phyloP scores from a whole-genome alignment of 441 rosid genomes.

The Breynia disticha region DNA sequence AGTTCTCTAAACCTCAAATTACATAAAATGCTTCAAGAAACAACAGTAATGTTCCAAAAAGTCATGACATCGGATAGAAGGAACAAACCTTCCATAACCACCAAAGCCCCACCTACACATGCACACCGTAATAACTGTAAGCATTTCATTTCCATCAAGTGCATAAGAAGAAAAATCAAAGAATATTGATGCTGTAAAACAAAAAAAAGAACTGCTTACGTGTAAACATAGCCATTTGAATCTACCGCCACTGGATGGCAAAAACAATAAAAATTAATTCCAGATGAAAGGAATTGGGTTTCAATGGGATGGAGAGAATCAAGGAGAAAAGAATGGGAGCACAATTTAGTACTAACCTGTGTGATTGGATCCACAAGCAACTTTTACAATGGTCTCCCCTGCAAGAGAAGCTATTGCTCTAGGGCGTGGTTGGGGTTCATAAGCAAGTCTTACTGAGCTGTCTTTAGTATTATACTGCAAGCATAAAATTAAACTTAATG shows the following conservation, averaged over 20 bases:
- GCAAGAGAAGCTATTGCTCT: constrained; percentile 65
- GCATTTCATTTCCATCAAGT: constrained; percentile 4
- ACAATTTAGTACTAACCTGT: constrained; percentile 44
- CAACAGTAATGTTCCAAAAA: constrained; percentile 2
- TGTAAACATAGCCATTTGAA: constrained; percentile 83
- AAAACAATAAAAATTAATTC: constrained; percentile 7
- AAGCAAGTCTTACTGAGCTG: constrained; percentile 78
- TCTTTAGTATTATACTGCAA: constrained; percentile 85
- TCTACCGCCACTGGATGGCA: constrained; percentile 72
- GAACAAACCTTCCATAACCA: constrained; percentile 93
- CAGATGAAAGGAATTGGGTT: not conserved
- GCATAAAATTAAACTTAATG: not conserved
- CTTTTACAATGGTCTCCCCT: constrained; percentile 78
- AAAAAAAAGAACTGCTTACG: constrained; percentile 53
- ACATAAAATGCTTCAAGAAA: too few relatives aligned
- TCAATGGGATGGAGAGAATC: not conserved
- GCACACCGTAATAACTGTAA: constrained; percentile 13
- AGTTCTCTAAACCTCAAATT: constrained; percentile 3
- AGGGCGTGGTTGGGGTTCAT: constrained; percentile 91
- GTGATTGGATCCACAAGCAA: constrained; percentile 90
- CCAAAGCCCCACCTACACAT: constrained; percentile 90
- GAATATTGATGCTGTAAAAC: constrained; percentile 3
- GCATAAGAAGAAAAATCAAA: constrained; percentile 3
- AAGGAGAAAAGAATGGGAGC: not conserved
- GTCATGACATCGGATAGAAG: not conserved